Conservation (phyloP, 331 rosid species). For the Pyrus hybrid region DNA sequence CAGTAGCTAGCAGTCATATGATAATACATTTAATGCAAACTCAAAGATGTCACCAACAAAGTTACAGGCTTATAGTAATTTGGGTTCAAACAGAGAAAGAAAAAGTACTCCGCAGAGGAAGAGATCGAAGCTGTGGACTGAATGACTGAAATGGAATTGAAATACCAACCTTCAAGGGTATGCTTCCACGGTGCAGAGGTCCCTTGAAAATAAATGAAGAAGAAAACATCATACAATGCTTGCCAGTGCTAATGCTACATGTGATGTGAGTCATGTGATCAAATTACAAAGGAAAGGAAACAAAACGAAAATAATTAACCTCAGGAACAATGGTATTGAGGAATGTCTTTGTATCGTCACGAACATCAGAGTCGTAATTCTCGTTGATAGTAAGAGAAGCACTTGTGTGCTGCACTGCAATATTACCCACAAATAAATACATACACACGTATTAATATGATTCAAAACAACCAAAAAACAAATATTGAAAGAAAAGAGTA, state of each 20-base stretch:
- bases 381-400: conserved; percentile 96
- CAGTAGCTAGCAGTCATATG: neutral
- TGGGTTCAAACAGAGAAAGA: neutral
- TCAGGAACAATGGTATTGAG: conserved; percentile 55
- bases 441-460: neutral
- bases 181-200: conserved; percentile 92
- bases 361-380: conserved; percentile 91
- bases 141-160: neutral
- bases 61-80: neutral
- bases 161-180: conserved; percentile 68
- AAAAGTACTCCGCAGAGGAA: neutral
- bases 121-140: neutral
- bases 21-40: neutral
- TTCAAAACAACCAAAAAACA: neutral
- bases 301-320: conserved; percentile 9
- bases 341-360: conserved; percentile 76
- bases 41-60: neutral
- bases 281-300: neutral
- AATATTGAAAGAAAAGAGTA: neutral
- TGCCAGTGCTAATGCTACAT: neutral
- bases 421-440: neutral
- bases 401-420: conserved; percentile 91
- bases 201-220: conserved; percentile 39
- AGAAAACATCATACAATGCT: neutral
- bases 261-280: neutral